These are phyloP conservation scores for Athelia sp. DNA, from an alignment of 1,284 basidiomycete genomes.

Conservation along the genomic window DNA sequence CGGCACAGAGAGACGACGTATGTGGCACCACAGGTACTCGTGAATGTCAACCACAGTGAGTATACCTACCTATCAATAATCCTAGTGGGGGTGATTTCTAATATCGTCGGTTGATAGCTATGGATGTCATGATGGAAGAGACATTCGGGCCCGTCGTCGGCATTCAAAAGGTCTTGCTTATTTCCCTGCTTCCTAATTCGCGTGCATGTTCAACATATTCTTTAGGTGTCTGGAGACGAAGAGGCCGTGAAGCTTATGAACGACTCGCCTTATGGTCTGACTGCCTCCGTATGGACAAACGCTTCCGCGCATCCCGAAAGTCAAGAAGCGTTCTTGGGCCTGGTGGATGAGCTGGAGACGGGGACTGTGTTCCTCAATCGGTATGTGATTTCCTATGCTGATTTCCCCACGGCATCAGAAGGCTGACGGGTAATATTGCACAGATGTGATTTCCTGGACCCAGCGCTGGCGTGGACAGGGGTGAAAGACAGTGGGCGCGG, in stretches of 20 bases:
- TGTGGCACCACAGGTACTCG: constrained; percentile 85
- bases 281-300: constrained; percentile 91
- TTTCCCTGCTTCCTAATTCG: background rate
- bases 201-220: background rate
- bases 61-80: constrained; percentile 13
- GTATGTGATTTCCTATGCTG: constrained; percentile 20
- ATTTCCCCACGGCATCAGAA: no score
- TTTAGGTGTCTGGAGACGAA: constrained; percentile 73
- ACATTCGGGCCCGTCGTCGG: constrained; percentile 90
- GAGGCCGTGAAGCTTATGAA: constrained; percentile 92
- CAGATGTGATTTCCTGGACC: constrained; percentile 85
- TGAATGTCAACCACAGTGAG: constrained; percentile 84
- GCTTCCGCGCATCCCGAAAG: constrained; percentile 53
- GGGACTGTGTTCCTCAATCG: constrained; percentile 94
- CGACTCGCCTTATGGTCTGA: constrained; percentile 93
- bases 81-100: background rate
- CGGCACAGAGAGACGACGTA: constrained; percentile 67
- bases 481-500: constrained; percentile 92
- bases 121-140: constrained; percentile 91
- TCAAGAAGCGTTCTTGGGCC: constrained; percentile 60
- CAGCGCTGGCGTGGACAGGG: constrained; percentile 90
- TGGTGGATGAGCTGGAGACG: constrained; percentile 75
- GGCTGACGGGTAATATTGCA: constrained; percentile 1
- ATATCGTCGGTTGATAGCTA: constrained; percentile 55
- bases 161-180: constrained; percentile 70